Percentiles rank a stretch among this genome's conserved stretches.
Evolutionary conservation across 1,284 basidiomycete species (phyloP).

Genomic region (Apiotrichum siamense): DNA sequence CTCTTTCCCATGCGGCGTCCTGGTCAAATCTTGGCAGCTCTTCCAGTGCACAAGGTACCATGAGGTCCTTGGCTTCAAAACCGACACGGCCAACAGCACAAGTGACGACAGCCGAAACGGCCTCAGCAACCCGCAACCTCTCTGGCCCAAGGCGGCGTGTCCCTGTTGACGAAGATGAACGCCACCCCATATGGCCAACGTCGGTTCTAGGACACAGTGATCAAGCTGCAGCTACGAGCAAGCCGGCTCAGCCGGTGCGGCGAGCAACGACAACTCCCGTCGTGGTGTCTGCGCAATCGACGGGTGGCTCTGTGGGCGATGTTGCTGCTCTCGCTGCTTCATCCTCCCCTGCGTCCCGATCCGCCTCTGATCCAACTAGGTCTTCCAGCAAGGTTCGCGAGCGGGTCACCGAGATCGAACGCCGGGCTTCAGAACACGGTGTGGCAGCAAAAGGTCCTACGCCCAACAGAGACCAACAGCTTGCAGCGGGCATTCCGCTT

Average conservation of each 20-base stretch:
- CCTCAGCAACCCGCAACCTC: conserved; percentile 11
- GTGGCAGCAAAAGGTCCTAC: not conserved
- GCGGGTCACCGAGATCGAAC: conserved; percentile 2
- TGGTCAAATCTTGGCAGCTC: conserved; percentile 1
- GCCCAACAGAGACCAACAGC: conserved; percentile 1
- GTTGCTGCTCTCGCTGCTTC: not conserved
- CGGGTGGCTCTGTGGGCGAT: too few relatives aligned
- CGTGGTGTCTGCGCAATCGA: not conserved
- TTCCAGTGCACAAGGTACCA: not conserved
- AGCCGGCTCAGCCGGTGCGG: too few relatives aligned
- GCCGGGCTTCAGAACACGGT: not conserved
- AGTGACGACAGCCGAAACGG: not conserved
- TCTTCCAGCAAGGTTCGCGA: not conserved
- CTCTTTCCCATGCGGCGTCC: conserved; percentile 1
- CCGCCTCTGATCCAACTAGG: not conserved
- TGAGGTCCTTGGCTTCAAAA: conserved; percentile 8
- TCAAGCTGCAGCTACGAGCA: too few relatives aligned
- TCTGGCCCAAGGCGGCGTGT: conserved; percentile 21
- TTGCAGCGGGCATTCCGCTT: conserved; percentile 8
- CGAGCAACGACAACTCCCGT: too few relatives aligned
- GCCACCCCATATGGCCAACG: not conserved
- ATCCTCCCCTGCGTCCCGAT: not conserved
- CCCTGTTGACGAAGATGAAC: not conserved
- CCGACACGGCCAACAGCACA: conserved; percentile 19
- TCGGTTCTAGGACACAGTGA: too few relatives aligned